Evolutionary conservation across 305 asterid genomes (phyloP), one percentile per base, ranked within the genome.

Genomic region (Ilex paraguariensis): DNA sequence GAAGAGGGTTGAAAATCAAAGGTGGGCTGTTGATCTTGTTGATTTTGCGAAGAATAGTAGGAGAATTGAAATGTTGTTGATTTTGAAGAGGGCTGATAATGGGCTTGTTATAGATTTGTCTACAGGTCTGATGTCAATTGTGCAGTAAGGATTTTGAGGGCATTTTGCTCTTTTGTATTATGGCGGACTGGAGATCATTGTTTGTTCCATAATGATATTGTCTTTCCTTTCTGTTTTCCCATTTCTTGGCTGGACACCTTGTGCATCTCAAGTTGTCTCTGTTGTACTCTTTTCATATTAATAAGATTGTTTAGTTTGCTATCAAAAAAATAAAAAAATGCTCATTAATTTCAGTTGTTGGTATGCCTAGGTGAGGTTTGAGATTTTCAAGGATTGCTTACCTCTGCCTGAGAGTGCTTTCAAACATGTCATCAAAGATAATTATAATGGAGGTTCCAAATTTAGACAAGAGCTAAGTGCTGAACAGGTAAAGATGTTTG

Each of bases 401-500:
- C 68, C 68, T 42, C 54, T 64, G 68, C 68, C 60, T 15, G 68
- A 54, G 61, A 64, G 60, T 64, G 17, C 48, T n/a, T 56, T 64
- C 42, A 64, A 56, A 46, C 52, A 54, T 54, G 61, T 40, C 13
- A 64, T 64, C 45, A 64, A 54, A 54, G 68, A 64, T 13, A 64
- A 64, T 40, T 64, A 64, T 30, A 14, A 17, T 51, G 66, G 66
- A 30, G 66, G 66, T 51, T 50, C 42, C 21, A 64, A 64, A 64
- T 55, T 64, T 54, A 62, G 48, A 51, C 56, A 31, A 62, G 66
- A 62, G 13, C 31, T 62, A 13, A 62, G 31, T 3, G 44, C 31
- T 21, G 57, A 50, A 32, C 68, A 64, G 42, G 68, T 44, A 55
- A 53, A 58, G 6, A 36, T 36, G 42, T 36, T 36, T 36, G 42